Percentiles rank a stretch among this genome's conserved stretches.
phyloP scores from a whole-genome alignment of 1,284 basidiomycete genomes.

The Sporisorium iseilematis-ciliati region DNA sequence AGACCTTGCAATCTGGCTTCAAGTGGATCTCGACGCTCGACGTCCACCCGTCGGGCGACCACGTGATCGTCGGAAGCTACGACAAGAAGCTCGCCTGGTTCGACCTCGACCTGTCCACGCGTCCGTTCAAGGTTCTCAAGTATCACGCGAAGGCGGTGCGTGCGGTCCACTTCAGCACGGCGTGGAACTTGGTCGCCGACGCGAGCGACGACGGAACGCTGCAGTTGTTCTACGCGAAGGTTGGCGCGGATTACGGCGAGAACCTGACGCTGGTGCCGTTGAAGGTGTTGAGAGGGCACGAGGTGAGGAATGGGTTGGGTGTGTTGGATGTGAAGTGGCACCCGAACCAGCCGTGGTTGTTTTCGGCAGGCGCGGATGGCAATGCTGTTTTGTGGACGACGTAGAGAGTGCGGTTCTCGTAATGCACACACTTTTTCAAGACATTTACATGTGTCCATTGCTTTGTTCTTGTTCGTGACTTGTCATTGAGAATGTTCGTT shows the following conservation, averaged over 20 bases:
- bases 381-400: slow-evolving; percentile 82
- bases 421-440: neutral
- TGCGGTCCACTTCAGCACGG: slow-evolving; percentile 83
- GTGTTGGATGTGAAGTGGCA: slow-evolving; percentile 93
- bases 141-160: slow-evolving; percentile 95
- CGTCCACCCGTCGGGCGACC: slow-evolving; percentile 85
- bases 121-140: slow-evolving; percentile 96
- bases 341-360: slow-evolving; percentile 89
- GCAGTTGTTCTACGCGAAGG: slow-evolving; percentile 94
- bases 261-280: slow-evolving; percentile 96
- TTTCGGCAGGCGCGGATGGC: slow-evolving; percentile 93
- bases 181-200: slow-evolving; percentile 91
- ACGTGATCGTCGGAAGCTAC: slow-evolving; percentile 95
- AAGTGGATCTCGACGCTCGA: slow-evolving; percentile 98
- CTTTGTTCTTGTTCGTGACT: neutral
- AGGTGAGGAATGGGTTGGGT: slow-evolving; percentile 85
- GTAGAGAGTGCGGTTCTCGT: neutral
- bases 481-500: neutral
- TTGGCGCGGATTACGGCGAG: slow-evolving; percentile 83
- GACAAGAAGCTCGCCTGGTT: slow-evolving; percentile 99
- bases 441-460: neutral
- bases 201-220: slow-evolving; percentile 96
- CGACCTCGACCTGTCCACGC: slow-evolving; percentile 92
- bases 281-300: slow-evolving; percentile 93
- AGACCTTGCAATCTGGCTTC: slow-evolving; percentile 91